Base-by-base conservation (phyloP, 2,329 filamentous ascomycete genomes). In the Cladosporium colombiae region DNA sequence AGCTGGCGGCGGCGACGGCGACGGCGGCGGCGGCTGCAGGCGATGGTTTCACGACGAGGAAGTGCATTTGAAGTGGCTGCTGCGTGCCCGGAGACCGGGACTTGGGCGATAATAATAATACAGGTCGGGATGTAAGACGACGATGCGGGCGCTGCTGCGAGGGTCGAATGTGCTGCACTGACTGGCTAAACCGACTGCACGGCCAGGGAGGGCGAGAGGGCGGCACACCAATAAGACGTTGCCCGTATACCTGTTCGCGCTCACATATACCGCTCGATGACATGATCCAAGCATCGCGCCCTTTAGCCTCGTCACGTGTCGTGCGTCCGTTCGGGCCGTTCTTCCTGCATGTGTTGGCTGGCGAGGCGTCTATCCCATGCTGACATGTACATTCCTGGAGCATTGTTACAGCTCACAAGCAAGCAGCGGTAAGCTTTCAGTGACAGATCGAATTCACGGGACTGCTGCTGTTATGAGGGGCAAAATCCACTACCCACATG, bases 181-280 rank as follows among this genome's bases (percentile, higher is more conserved):
- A 46, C 40, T 46, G 40, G 40, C 40, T 13, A 46, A 40, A 18
- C 10, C 10, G 11, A 33, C 59, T 63, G 61, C 61, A 55, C 49
- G 50, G 33, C 61, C 50, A 63, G 52, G 61, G 61, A 52, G 61
- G 46, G 40, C 40, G 23, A 55, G 52, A 25, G 52, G 52, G 27
- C 27, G 40, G 40, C 40, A 46, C 40, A 33, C 61, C 61, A 56
- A 63, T 63, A 63, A 56, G 37, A 63, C 61, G 61, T 56, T 63
- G 61, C 33, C n/a, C 16, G 50, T 63, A 63, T 63, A 63, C 56
- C 56, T 27, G 56, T 59, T 59, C 56, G n/a, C 52, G 52, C 29
- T 46, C 40, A 46, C n/a, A 46, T 46, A 46, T 46, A 31, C 31
- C 50, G 7, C 50, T 53, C 50, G 23, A 55, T 55, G 52, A 55